A percentile compares a stretch with the other conserved stretches of the same genome.
phyloP scores from a whole-genome alignment of 2,329 filamentous ascomycete species.

The Fusarium coffeatum region DNA sequence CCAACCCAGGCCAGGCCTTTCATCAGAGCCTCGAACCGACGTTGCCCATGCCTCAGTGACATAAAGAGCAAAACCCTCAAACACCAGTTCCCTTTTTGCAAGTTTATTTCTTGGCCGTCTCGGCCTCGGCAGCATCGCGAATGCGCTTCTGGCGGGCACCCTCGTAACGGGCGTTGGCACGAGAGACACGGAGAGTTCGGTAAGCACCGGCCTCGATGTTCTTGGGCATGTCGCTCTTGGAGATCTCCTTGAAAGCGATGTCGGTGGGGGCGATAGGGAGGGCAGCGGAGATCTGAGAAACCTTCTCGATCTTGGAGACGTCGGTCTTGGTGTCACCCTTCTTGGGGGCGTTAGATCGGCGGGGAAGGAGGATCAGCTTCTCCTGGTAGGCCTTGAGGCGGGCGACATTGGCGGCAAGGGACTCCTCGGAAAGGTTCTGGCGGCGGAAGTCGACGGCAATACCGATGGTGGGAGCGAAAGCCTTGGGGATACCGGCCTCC shows the following conservation, averaged over 20 bases:
- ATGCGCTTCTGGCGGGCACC: conserved; percentile 94
- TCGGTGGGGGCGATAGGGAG: conserved; percentile 80
- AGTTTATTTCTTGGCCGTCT: conserved; percentile 85
- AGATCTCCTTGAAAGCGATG: conserved; percentile 77
- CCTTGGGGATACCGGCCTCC: conserved; percentile 96
- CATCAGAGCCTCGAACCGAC: conserved; percentile 54
- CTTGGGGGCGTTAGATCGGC: conserved; percentile 94
- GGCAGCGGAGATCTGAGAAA: conserved; percentile 58
- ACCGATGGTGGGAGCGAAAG: conserved; percentile 94
- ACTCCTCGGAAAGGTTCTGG: conserved; percentile 97
- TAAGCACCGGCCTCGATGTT: conserved; percentile 85
- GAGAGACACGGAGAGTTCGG: conserved; percentile 83
- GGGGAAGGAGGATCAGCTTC: conserved; percentile 97
- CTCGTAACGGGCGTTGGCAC: conserved; percentile 82
- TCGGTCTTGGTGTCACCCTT: conserved; percentile 92
- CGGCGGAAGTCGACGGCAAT: conserved; percentile 97
- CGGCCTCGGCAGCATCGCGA: conserved; percentile 87
- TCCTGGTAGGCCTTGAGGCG: conserved; percentile 98
- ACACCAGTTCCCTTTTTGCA: conserved; percentile 56
- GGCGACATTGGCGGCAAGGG: conserved; percentile 92
- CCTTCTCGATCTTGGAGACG: conserved; percentile 72
- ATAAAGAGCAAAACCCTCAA: conserved; percentile 58
- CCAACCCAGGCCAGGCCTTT: conserved; percentile 52
- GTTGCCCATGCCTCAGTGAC: conserved; percentile 54
- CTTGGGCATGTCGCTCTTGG: conserved; percentile 83